Base-by-base conservation (phyloP, 2,329 filamentous ascomycete species). In the Zalaria sp. region DNA sequence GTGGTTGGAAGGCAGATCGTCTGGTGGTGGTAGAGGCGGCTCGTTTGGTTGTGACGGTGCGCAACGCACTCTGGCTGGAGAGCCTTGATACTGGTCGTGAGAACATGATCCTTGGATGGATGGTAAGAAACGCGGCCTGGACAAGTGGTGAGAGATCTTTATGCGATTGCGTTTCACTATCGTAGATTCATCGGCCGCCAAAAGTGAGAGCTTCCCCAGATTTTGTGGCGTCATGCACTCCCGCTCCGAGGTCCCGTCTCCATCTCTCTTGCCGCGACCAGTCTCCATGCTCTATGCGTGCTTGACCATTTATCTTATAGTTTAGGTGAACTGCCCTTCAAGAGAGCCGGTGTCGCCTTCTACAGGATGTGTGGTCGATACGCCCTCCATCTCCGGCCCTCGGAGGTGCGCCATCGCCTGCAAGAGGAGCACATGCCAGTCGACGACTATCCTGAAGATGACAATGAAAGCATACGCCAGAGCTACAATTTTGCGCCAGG, bases 401-500 rank as follows among this genome's bases (percentile, higher is more conserved):
- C 79, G 25, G 81, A 86, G 57, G 72, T 94, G 44, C 80, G 81
- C 40, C 73, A 71, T 42, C 78, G 82, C 57, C 68, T 95, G 5
- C 72, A 83, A 53, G 71, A 86, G 31, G 73, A 86, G 51, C 70
- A 80, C 46, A 83, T 93, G 75, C 73, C 71, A 2, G 77, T 85
- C 3, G 71, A 80, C 43, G 52, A 54, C 9, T 77, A 74, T 1
- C 83, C 84, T 0, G 72, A 74, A 3, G 85, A 93, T 52, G 78
- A 86, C 25, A 84, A 93, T 51, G 76, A 84, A 11, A 73, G 67
- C 37, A 64, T 77, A 29, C 75, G 83, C 32, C 82, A 85, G 55
- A 86, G 75, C 31, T 94, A 93, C 65, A 96, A 96, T 59, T 93
- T 98, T 57, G 86, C 89, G 0, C 91, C 91, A 0, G 83, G 88